phyloP scores from a whole-genome alignment of 176 grass and related monocot species.

The Triticum urartu region DNA sequence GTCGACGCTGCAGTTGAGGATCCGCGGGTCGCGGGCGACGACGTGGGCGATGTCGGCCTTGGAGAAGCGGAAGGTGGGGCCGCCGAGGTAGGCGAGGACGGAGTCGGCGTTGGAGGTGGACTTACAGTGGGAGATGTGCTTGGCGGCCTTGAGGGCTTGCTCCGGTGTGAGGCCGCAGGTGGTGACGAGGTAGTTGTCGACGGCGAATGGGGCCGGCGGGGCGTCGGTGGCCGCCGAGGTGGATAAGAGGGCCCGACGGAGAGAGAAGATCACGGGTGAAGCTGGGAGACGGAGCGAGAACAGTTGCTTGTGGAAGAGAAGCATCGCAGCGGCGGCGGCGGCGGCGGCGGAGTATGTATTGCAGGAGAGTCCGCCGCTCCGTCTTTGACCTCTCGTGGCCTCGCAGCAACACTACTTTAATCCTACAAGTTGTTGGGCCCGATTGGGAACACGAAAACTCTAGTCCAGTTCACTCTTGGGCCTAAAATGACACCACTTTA shows the following conservation, averaged over 20 bases:
- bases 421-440: not conserved
- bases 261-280: not conserved
- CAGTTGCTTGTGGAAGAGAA: constrained; percentile 8
- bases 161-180: constrained; percentile 34
- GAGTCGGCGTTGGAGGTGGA: constrained; percentile 26
- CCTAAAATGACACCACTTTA: not conserved
- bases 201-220: not conserved
- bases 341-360: not conserved
- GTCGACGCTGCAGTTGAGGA: constrained; percentile 48
- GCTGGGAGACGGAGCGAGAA: not conserved
- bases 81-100: constrained; percentile 38
- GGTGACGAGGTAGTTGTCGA: constrained; percentile 41
- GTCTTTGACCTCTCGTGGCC: not conserved
- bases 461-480: not conserved
- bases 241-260: constrained; percentile 8
- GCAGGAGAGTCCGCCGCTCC: not conserved
- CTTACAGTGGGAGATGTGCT: constrained; percentile 18
- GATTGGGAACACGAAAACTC: not conserved
- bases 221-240: not conserved
- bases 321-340: not conserved
- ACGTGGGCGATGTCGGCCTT: constrained; percentile 29
- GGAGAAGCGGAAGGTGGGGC: constrained; percentile 40
- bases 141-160: constrained; percentile 21
- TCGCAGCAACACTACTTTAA: not conserved
- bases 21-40: constrained; percentile 25